Conservation (phyloP, 2,329 filamentous ascomycete species). For the Fusarium avenaceum region DNA sequence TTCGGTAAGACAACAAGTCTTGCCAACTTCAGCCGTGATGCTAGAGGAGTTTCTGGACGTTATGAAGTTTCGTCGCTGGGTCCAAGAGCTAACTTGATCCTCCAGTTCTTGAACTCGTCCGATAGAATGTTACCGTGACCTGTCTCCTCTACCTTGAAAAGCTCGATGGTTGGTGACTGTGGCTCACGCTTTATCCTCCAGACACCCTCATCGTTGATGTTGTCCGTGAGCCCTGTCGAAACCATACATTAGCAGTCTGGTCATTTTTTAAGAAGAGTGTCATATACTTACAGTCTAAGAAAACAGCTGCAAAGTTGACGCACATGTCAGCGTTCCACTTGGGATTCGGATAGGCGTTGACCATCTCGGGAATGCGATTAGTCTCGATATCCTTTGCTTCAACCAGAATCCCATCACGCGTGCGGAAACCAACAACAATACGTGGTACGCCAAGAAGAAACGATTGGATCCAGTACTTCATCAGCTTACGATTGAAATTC, state of each 20-base stretch:
- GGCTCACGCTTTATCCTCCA: conserved; percentile 82
- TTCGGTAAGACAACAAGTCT: not conserved
- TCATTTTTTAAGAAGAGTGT: not conserved
- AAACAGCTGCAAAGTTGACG: conserved; percentile 86
- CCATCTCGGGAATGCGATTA: conserved; percentile 79
- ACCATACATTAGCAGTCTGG: conserved; percentile 13
- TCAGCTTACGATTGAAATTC: conserved; percentile 88
- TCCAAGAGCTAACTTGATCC: conserved; percentile 66
- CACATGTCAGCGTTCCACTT: conserved; percentile 94
- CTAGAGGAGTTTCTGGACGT: not conserved
- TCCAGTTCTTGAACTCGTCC: conserved; percentile 82
- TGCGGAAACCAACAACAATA: conserved; percentile 91
- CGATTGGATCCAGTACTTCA: conserved; percentile 97
- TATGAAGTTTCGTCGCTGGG: conserved; percentile 40
- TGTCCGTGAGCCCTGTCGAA: conserved; percentile 70
- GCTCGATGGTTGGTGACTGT: conserved; percentile 75
- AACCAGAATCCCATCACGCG: conserved; percentile 76
- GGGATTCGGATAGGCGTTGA: conserved; percentile 73
- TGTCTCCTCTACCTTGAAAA: conserved; percentile 77
- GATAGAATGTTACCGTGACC: conserved; percentile 84
- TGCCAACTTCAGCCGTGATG: not conserved
- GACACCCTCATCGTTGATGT: conserved; percentile 77
- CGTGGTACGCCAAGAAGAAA: conserved; percentile 94
- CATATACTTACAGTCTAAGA: conserved; percentile 77
- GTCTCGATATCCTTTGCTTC: conserved; percentile 85